phyloP scores from a whole-genome alignment of 495 filamentous ascomycete species.

The Paragyromitra xinjiangensis region DNA sequence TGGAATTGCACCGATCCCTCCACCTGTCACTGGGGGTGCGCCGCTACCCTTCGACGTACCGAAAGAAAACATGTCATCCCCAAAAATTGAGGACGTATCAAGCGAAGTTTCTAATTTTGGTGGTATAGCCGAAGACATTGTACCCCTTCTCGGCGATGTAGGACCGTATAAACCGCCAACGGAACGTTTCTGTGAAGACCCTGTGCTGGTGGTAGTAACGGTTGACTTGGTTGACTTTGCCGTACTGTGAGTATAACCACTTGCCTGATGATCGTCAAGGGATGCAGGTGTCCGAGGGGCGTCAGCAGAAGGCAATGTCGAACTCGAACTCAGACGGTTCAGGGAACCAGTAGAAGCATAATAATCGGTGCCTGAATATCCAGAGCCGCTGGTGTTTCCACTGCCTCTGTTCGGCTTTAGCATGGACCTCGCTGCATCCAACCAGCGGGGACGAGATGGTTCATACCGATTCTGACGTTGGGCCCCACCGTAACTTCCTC shows the following conservation, averaged over 20 bases:
- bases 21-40: constrained; percentile 35
- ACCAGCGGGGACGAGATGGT: constrained; percentile 51
- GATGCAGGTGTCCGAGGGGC: constrained; percentile 57
- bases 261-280: constrained; percentile 46
- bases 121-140: constrained; percentile 48
- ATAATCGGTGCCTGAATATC: constrained; percentile 56
- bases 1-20: constrained; percentile 50
- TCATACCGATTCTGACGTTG: constrained; percentile 57
- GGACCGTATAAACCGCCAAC: constrained; percentile 48
- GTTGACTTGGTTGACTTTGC: constrained; percentile 51
- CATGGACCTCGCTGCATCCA: constrained; percentile 48
- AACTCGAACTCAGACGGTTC: constrained; percentile 58
- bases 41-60: constrained; percentile 46
- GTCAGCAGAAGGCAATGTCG: constrained; percentile 56
- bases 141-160: constrained; percentile 46
- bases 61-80: constrained; percentile 58
- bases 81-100: constrained; percentile 56
- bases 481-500: constrained; percentile 47
- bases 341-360: constrained; percentile 57
- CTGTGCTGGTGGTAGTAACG: constrained; percentile 47
- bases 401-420: constrained; percentile 52
- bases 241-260: constrained; percentile 43
- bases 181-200: constrained; percentile 52
- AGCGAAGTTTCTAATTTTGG: constrained; percentile 56
- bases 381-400: constrained; percentile 54